phyloP scores from a whole-genome alignment of 306 rosid species.

The Cotoneaster glaucophyllus region DNA sequence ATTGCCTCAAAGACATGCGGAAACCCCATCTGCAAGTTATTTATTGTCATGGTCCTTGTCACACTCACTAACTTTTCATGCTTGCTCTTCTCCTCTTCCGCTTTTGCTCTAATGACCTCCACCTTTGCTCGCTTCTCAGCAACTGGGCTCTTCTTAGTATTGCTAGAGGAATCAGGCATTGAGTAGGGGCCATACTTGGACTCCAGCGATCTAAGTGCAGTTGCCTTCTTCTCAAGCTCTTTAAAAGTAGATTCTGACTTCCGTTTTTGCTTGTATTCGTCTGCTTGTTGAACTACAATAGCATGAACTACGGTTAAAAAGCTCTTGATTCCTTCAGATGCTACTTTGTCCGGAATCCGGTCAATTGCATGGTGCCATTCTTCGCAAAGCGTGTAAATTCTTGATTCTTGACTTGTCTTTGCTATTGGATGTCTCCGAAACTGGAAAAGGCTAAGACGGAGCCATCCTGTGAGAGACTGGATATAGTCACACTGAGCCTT shows the following conservation, averaged over 20 bases:
- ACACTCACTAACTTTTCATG: slow-evolving; percentile 71
- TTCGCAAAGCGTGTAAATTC: slow-evolving; percentile 75
- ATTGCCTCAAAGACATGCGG: slow-evolving; percentile 92
- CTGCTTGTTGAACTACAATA: slow-evolving; percentile 83
- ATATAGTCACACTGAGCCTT: slow-evolving; percentile 75
- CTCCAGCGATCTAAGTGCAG: slow-evolving; percentile 65
- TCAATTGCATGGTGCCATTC: slow-evolving; percentile 81
- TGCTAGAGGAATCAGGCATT: slow-evolving; percentile 33
- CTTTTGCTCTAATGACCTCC: slow-evolving; percentile 53
- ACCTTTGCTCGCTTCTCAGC: slow-evolving; percentile 67
- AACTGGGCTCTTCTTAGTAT: slow-evolving; percentile 40
- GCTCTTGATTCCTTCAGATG: slow-evolving; percentile 92
- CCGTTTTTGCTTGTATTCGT: slow-evolving; percentile 74
- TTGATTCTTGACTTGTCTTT: slow-evolving; percentile 58
- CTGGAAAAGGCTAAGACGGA: slow-evolving; percentile 87
- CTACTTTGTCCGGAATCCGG: slow-evolving; percentile 81
- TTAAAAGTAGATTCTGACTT: slow-evolving; percentile 59
- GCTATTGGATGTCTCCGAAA: slow-evolving; percentile 46
- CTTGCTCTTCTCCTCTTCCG: slow-evolving; percentile 78
- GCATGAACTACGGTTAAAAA: slow-evolving; percentile 75
- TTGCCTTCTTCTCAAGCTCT: slow-evolving; percentile 76
- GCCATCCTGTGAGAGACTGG: slow-evolving; percentile 86
- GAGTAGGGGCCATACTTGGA: slow-evolving; percentile 65
- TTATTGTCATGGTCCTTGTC: slow-evolving; percentile 82
- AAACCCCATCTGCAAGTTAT: slow-evolving; percentile 89